Conservation (phyloP, 805 yeast genomes). For the Cephaloascus albidus region DNA sequence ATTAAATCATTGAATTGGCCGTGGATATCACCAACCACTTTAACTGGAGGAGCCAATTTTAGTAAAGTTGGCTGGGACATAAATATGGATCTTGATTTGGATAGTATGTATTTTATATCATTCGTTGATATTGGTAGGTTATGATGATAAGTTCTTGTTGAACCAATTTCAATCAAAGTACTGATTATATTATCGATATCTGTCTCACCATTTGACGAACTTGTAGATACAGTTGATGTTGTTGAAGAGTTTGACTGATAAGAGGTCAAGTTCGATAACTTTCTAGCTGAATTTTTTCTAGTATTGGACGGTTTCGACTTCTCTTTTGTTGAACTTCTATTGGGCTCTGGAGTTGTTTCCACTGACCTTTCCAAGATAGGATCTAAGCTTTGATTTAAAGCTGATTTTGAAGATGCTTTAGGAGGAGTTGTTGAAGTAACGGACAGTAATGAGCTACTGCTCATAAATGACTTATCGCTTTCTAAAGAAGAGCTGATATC, state of each 20-base stretch:
- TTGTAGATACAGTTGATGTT: constrained; percentile 9
- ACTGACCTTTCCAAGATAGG: constrained; percentile 24
- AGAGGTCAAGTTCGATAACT: background rate
- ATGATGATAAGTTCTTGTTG: constrained; percentile 28
- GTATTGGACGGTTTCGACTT: background rate
- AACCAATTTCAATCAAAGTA: constrained; percentile 44
- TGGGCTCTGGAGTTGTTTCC: constrained; percentile 14
- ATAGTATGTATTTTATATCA: constrained; percentile 50
- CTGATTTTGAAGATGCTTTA: constrained; percentile 2
- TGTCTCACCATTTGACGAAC: constrained; percentile 12
- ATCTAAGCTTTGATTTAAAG: constrained; percentile 12
- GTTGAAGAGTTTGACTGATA: constrained; percentile 6
- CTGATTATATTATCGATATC: constrained; percentile 60
- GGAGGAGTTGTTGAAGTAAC: constrained; percentile 14
- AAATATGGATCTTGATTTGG: constrained; percentile 50
- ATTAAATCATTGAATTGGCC: constrained; percentile 51
- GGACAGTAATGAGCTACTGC: constrained; percentile 16
- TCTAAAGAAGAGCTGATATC: constrained; percentile 28
- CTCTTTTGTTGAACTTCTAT: constrained; percentile 1
- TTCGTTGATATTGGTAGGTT: constrained; percentile 40
- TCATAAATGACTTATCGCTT: constrained; percentile 26
- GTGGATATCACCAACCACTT: constrained; percentile 78
- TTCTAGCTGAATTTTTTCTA: background rate
- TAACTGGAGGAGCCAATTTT: constrained; percentile 68
- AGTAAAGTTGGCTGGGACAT: constrained; percentile 56